Conservation (phyloP, 345 rosid genomes). For the Ricinus communis region DNA sequence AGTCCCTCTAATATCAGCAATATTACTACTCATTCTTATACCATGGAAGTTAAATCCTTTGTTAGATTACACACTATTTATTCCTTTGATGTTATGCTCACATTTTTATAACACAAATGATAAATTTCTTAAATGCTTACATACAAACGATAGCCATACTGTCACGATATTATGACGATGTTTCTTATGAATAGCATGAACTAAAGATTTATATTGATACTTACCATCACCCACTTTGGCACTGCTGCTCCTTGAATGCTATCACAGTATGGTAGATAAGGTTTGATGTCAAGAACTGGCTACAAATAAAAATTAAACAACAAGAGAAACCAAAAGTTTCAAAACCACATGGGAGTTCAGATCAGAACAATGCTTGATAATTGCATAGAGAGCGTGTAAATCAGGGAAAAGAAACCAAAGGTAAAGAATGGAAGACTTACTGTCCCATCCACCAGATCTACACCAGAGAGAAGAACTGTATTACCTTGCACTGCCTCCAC, state of each 20-base stretch:
- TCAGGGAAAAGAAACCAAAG: not conserved
- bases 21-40: not conserved
- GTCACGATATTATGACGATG: not conserved
- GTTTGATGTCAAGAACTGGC: slow-evolving; percentile 90
- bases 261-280: slow-evolving; percentile 86
- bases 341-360: not conserved
- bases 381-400: not conserved
- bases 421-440: slow-evolving; percentile 43
- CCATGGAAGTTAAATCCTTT: not conserved
- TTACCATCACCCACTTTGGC: slow-evolving; percentile 85
- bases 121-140: not conserved
- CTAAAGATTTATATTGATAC: slow-evolving; percentile 12
- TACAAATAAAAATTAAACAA: slow-evolving; percentile 30
- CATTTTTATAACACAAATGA: too few relatives aligned
- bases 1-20: not conserved
- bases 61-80: not conserved
- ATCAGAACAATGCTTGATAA: not conserved
- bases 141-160: not conserved
- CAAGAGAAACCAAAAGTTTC: not conserved
- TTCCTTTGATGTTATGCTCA: slow-evolving; percentile 1
- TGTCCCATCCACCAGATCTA: slow-evolving; percentile 94
- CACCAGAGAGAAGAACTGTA: slow-evolving; percentile 77
- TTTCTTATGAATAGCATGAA: not conserved
- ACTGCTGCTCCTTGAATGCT: slow-evolving; percentile 64
- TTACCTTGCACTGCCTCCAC: slow-evolving; percentile 77